Percentiles rank a stretch among this genome's conserved stretches.
phyloP scores from a whole-genome alignment of 352 stramenopile species.

The Nothophytophthora sp. region DNA sequence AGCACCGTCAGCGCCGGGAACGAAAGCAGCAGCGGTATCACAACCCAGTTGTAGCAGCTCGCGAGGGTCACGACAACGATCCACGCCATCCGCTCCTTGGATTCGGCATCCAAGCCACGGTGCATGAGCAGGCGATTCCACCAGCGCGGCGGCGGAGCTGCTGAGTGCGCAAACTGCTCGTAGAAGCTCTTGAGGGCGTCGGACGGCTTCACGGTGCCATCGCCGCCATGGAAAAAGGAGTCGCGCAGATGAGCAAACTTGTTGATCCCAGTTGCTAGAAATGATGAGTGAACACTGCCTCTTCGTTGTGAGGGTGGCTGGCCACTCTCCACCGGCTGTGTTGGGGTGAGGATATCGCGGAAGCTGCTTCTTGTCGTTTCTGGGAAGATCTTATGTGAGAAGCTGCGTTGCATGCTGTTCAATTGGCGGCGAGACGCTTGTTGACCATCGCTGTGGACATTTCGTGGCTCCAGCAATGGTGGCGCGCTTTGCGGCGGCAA shows the following conservation, averaged over 20 bases:
- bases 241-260: constrained; percentile 26
- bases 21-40: constrained; percentile 47
- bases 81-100: constrained; percentile 44
- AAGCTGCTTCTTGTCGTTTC: not conserved
- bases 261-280: constrained; percentile 18
- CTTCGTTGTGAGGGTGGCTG: not conserved
- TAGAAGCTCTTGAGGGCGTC: constrained; percentile 65
- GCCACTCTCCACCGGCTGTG: not conserved
- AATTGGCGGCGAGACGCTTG: constrained; percentile 5
- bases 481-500: constrained; percentile 1
- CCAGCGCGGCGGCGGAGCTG: constrained; percentile 18
- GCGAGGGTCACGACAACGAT: constrained; percentile 38
- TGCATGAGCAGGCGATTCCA: constrained; percentile 36
- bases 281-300: constrained; percentile 13
- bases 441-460: constrained; percentile 13
- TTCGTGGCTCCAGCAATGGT: not conserved
- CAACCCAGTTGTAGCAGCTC: constrained; percentile 58
- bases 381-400: constrained; percentile 22
- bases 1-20: constrained; percentile 36
- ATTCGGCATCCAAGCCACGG: constrained; percentile 41
- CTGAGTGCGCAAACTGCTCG: constrained; percentile 38
- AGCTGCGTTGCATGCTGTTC: not conserved
- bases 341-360: no score
- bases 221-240: constrained; percentile 39
- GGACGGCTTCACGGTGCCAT: constrained; percentile 17